A percentile compares a stretch with the other conserved stretches of the same genome.
phyloP scores from a whole-genome alignment of 169 alveolate genomes.

The Plasmodium reichenowi region DNA sequence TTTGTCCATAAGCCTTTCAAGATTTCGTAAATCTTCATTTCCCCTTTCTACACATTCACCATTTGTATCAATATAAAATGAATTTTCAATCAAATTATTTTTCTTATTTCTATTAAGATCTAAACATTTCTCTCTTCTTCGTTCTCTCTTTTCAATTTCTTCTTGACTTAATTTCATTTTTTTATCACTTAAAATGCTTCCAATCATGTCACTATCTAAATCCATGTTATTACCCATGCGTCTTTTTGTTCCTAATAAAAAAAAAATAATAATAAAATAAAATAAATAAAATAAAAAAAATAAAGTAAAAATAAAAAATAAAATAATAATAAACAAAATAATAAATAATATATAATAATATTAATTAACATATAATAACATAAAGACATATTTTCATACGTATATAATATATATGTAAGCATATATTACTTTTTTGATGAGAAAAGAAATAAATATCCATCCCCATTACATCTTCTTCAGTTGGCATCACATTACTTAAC shows the following conservation, averaged over 20 bases:
- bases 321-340: neutral
- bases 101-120: slow-evolving; percentile 18
- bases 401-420: neutral
- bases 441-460: slow-evolving; percentile 26
- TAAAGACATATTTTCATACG: too few species aligned
- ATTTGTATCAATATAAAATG: slow-evolving; percentile 11
- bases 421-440: slow-evolving; percentile 27
- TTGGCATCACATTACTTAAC: slow-evolving; percentile 36
- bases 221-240: slow-evolving; percentile 4
- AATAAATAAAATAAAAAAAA: too few species aligned
- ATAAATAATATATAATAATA: too few species aligned
- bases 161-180: slow-evolving; percentile 38
- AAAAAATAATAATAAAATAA: neutral
- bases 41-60: slow-evolving; percentile 16
- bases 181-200: slow-evolving; percentile 18
- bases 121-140: slow-evolving; percentile 25
- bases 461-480: slow-evolving; percentile 35
- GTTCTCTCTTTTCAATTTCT: slow-evolving; percentile 60
- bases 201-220: slow-evolving; percentile 24
- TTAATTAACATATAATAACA: too few species aligned
- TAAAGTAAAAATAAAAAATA: neutral
- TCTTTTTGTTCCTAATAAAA: slow-evolving; percentile 19
- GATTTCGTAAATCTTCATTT: slow-evolving; percentile 15
- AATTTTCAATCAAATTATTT: slow-evolving; percentile 11
- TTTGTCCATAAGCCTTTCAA: slow-evolving; percentile 49